Evolutionary conservation across 2,329 filamentous ascomycete species (phyloP).

Genomic region (Fusarium sp.): DNA sequence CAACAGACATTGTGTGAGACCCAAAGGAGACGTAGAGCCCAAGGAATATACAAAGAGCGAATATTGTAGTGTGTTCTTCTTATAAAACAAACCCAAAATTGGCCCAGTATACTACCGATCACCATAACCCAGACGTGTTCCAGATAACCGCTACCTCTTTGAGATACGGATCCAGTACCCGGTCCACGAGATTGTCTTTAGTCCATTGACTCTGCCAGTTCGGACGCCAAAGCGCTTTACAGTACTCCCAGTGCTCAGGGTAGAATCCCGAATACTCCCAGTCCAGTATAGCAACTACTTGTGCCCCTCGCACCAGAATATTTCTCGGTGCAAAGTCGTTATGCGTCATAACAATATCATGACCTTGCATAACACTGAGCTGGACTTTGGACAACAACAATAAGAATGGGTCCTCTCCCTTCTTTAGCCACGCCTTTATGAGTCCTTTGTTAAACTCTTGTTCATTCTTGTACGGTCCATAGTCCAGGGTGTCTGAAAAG

Average conservation of each 20-base stretch:
- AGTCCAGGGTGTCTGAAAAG: constrained; percentile 22
- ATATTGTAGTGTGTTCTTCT: too few relatives aligned
- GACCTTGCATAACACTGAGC: constrained; percentile 23
- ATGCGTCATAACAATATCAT: constrained; percentile 25
- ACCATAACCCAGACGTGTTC: too few relatives aligned
- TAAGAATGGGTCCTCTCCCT: constrained; percentile 1
- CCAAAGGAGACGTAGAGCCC: too few relatives aligned
- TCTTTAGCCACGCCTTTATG: constrained; percentile 31
- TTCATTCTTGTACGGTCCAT: constrained; percentile 30
- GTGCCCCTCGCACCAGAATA: constrained; percentile 15
- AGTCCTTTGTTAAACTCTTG: constrained; percentile 34
- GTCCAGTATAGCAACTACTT: constrained; percentile 14
- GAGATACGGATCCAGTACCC: constrained; percentile 13
- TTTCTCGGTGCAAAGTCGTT: constrained; percentile 15
- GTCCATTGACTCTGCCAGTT: constrained; percentile 13
- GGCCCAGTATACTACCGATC: too few relatives aligned
- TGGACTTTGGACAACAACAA: constrained; percentile 25
- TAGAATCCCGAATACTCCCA: constrained; percentile 25
- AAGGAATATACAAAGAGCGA: too few relatives aligned
- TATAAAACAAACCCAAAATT: too few relatives aligned
- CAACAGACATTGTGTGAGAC: too few relatives aligned
- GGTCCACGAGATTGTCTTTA: constrained; percentile 5
- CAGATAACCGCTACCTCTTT: constrained; percentile 18
- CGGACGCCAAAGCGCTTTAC: constrained; percentile 10
- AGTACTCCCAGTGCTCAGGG: constrained; percentile 20